Base-by-base conservation (phyloP, 495 filamentous ascomycete genomes). In the Chlorociboria aeruginascens region DNA sequence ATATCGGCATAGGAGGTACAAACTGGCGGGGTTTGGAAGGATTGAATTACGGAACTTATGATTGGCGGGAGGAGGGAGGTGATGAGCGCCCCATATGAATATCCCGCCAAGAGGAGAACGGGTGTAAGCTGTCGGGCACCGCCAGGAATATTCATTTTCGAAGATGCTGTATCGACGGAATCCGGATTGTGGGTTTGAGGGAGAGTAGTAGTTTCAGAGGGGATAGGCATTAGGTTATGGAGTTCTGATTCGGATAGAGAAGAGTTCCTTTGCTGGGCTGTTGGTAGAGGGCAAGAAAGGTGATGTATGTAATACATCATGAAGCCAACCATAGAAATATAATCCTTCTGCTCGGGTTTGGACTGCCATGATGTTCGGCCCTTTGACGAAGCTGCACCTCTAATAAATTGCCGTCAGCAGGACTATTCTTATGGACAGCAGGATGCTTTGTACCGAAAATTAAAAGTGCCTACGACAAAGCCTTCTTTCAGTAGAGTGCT, bases 61-160 rank as follows among this genome's bases (percentile, higher is more conserved):
- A 54, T 54, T 9, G 69, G 59, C 2, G 88, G 89, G 6, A 90
- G 76, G 52, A 80, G 77, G 3, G 73, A 77, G 9, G 85, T 77
- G 36, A 97, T 77, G 50, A 95, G 69, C 6, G 87, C 82, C 32
- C 92, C 92, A 59, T 95, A 97, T 0, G 90, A 96, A 62, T 97
- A 97, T 35, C 92, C 92, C 2, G 74, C 83, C 4, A 93, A 60
- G 1, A 95, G 59, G 6, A 89, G 47, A 14, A 61, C 43, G 3
- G 66, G 63, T 1, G 20, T 38, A 34, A 14, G 13, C 32, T 41
- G 32, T 17, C 7, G 30, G 29, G 30, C 16, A 8, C 7, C 13
- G 36, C n/a, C 11, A 39, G 43, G 20, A 0, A 14, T 7, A 8
- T 42, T 40, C 11, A 20, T 8, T 38, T 20, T 6, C 25, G 37